A percentile compares a stretch with the other conserved stretches of the same genome.
Evolutionary conservation across 345 rosid genomes (phyloP).

Genomic region (Clausena lansium): DNA sequence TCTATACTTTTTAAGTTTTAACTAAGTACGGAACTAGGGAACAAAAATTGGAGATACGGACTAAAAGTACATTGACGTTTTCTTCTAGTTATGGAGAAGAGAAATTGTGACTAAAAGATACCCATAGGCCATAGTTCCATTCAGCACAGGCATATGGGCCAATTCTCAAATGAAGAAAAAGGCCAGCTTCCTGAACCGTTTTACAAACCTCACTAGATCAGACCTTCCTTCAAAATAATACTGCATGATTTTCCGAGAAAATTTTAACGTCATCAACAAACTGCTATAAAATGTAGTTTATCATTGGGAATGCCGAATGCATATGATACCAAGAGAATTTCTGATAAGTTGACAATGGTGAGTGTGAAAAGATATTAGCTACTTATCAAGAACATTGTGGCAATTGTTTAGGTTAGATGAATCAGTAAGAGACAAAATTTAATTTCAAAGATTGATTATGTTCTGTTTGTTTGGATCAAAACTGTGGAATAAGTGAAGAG

Average conservation of each 20-base stretch:
- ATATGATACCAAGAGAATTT: background rate
- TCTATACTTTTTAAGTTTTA: background rate
- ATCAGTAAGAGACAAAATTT: background rate
- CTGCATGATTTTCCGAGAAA: conserved; percentile 28
- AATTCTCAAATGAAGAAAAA: conserved; percentile 60
- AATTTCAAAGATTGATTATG: background rate
- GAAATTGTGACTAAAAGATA: conserved; percentile 16
- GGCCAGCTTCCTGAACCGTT: conserved; percentile 61
- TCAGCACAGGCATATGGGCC: conserved; percentile 82
- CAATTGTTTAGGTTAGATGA: background rate
- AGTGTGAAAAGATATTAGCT: background rate
- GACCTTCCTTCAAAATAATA: conserved; percentile 64
- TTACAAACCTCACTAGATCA: conserved; percentile 59
- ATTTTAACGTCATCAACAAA: background rate
- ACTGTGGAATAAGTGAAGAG: background rate
- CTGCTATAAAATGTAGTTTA: background rate
- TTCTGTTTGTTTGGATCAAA: conserved; percentile 6
- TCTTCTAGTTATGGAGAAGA: background rate
- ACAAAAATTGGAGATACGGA: background rate
- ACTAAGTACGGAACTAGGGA: background rate
- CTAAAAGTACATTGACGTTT: background rate
- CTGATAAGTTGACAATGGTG: background rate
- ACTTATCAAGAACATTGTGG: conserved; percentile 2
- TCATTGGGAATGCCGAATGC: background rate
- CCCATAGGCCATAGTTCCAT: conserved; percentile 83